phyloP scores from a whole-genome alignment of 2,329 filamentous ascomycete genomes.

The Ophiostoma australiae region DNA sequence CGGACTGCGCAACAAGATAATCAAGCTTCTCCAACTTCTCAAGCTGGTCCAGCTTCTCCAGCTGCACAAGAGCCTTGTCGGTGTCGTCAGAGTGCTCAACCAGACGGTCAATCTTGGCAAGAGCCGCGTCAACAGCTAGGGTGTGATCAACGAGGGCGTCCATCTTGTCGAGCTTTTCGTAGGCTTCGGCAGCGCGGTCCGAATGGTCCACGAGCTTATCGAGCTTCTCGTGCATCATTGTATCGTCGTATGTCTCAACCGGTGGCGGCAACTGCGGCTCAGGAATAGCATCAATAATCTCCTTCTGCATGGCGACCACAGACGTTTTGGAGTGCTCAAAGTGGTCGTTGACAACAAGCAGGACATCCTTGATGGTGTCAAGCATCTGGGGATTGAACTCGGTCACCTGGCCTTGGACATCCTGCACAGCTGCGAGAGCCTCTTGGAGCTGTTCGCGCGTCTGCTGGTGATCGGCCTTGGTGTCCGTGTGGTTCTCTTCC shows the following conservation, averaged over 20 bases:
- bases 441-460: slow-evolving; percentile 78
- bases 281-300: slow-evolving; percentile 57
- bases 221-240: slow-evolving; percentile 54
- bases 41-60: slow-evolving; percentile 24
- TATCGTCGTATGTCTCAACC: slow-evolving; percentile 62
- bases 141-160: slow-evolving; percentile 59
- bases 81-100: slow-evolving; percentile 26
- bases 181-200: slow-evolving; percentile 63
- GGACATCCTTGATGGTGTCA: slow-evolving; percentile 78
- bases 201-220: slow-evolving; percentile 56
- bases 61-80: slow-evolving; percentile 23
- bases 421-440: slow-evolving; percentile 66
- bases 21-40: slow-evolving; percentile 30
- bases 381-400: slow-evolving; percentile 88
- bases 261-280: slow-evolving; percentile 55
- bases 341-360: slow-evolving; percentile 75
- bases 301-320: slow-evolving; percentile 50
- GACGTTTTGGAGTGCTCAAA: slow-evolving; percentile 79
- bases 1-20: slow-evolving; percentile 56
- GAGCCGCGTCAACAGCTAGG: slow-evolving; percentile 20
- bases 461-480: slow-evolving; percentile 73
- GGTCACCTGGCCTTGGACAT: slow-evolving; percentile 69
- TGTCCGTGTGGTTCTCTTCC: slow-evolving; percentile 68
- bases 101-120: slow-evolving; percentile 25
- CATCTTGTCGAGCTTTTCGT: slow-evolving; percentile 71